Evolutionary conservation across 441 rosid species (phyloP), one percentile per base, ranked within the genome.

Genomic region (Cnidoscolus chayamansa): DNA sequence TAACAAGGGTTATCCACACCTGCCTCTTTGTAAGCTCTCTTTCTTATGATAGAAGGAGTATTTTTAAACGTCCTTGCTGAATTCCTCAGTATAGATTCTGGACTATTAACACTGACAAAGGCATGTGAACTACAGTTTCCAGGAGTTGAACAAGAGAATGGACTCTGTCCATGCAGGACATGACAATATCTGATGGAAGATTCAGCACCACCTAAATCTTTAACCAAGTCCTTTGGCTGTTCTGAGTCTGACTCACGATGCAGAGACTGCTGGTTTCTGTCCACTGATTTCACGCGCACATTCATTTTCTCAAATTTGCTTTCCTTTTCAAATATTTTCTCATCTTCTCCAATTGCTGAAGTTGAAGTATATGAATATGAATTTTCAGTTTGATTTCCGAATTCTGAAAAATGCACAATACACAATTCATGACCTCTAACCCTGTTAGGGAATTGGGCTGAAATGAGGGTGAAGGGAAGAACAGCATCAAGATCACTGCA

Each of bases 31-130:
- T 71, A 72, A 70, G 82, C 79, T 77, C 99, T 81, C 86, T 89
- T 91, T 76, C 97, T 85, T 61, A 87, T 82, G 55, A 96, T 93
- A n/a, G 98, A 90, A 73, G 99, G 98, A 50, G 86, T 91, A 73
- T 90, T 86, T 32, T 89, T 90, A 78, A 84, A 95, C 35, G 86
- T 90, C 81, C 86, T 88, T 16, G 96, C 97, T 67, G 93, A 92
- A 55, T 80, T 82, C 82, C 87, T 92, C 74, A 96, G 78, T 70
- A 83, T 81, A 74, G 93, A 86, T 75, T 87, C 92, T 13, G 90
- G 94, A 82, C 90, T 90, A 79, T 68, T 61, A 76, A 79, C 1
- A 86, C 76, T 63, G 82, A 78, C 68, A 80, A 71, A 31, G 47
- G 63, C 47, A 30, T 67, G 37, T 37, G 10, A 40, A 56, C 5